Percentiles rank a stretch among this genome's conserved stretches.
phyloP scores from a whole-genome alignment of 176 grass and related monocot species.

The Zea mays region DNA sequence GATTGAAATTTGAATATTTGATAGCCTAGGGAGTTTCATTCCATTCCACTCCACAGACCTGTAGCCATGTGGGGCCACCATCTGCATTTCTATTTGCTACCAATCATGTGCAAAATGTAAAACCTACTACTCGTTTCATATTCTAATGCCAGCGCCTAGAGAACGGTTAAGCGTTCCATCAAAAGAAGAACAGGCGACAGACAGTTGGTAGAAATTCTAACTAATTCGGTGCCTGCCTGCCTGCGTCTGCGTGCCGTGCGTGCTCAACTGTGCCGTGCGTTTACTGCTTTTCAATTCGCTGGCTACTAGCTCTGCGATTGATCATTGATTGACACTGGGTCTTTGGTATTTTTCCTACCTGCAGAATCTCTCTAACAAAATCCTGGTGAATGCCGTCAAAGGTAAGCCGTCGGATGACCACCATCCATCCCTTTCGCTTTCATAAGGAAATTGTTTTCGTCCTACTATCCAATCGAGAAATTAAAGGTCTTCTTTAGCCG shows the following conservation, averaged over 20 bases:
- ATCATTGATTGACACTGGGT: conserved; percentile 39
- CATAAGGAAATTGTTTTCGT: conserved; percentile 3
- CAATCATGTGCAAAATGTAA: conserved; percentile 45
- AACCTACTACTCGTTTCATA: conserved; percentile 22
- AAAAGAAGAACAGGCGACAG: neutral
- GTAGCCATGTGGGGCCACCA: neutral
- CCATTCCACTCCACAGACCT: neutral
- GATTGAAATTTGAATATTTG: conserved; percentile 14
- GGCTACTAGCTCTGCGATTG: neutral
- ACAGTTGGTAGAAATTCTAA: neutral
- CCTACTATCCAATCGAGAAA: conserved; percentile 17
- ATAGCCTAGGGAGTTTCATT: conserved; percentile 20
- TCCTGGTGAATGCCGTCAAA: conserved; percentile 90
- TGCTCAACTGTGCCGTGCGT: neutral
- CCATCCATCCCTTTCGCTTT: conserved; percentile 30
- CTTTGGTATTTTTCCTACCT: conserved; percentile 52
- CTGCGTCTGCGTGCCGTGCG: neutral
- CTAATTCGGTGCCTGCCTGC: neutral
- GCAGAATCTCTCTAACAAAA: conserved; percentile 88
- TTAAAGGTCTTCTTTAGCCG: neutral
- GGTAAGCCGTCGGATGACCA: conserved; percentile 43
- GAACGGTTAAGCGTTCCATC: conserved; percentile 9
- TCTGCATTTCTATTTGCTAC: conserved; percentile 26
- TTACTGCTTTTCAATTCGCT: conserved; percentile 8
- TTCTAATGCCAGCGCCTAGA: conserved; percentile 7